Evolutionary conservation across 108 stramenopile species (phyloP), one percentile per base, ranked within the genome.

Genomic region (Nitzschia palea): DNA sequence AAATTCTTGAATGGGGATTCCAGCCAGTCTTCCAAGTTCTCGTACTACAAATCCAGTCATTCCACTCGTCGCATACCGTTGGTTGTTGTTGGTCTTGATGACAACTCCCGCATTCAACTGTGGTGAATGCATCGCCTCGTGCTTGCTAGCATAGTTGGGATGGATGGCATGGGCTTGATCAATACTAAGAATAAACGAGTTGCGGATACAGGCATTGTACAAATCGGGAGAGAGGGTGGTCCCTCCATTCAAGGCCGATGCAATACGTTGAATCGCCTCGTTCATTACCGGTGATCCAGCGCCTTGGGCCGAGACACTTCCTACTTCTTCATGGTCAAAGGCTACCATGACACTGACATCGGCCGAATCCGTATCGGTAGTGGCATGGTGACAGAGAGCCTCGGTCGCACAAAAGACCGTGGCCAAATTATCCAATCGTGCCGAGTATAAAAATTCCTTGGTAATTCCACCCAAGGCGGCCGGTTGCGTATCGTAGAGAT

Each of bases 251-350:
- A 96, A 71, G 4, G 88, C 91, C 5, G 82, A 33, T 8, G 81
- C 71, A 43, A 95, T 80, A 44, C 93, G 84, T 22, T 74, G 75
- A 14, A 97, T 70, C 17, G 92, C 90, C 57, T 94, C 91, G 12
- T 70, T 53, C 79, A 96, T 87, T 23, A 96, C 85, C 33, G 95
- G 91, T n/a, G 91, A 93, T n/a, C 93, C 94, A 18, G 95, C 97
- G 5, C 97, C 97, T 44, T 95, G 86, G 4, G 86, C 72, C 50
- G 86, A 88, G 25, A 54, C 62, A 61, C 80, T 87, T 6, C 97
- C 97, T 35, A 98, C 83, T 78, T 98, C 97, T 70, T 98, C 97
- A 68, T 98, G 96, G 73, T 98, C 97, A 71, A 98, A 98, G 32
- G 91, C 78, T 26, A 86, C 84, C 9, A 89, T 73, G 64, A 96